Evolutionary conservation across 169 alveolate species (phyloP).

Genomic region (Plasmodium relictum): DNA sequence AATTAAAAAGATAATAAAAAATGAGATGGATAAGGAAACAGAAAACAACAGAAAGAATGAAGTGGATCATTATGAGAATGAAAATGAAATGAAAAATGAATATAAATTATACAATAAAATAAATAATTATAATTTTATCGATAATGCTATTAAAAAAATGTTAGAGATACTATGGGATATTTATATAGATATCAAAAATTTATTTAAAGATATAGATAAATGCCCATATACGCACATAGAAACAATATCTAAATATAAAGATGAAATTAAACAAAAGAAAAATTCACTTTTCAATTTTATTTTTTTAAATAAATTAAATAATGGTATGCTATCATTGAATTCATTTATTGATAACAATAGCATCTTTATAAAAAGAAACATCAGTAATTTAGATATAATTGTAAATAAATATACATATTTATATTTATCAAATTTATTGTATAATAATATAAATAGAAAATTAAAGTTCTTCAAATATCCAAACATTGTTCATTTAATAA

Average conservation of each 20-base stretch:
- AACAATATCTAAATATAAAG: conserved; percentile 67
- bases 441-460: background rate
- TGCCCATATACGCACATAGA: conserved; percentile 73
- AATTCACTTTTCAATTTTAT: conserved; percentile 35
- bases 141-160: conserved; percentile 25
- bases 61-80: background rate
- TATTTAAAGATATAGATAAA: conserved; percentile 66
- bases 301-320: conserved; percentile 17
- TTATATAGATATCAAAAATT: conserved; percentile 59
- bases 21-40: background rate
- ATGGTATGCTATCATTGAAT: background rate
- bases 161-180: conserved; percentile 72
- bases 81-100: background rate
- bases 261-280: conserved; percentile 60
- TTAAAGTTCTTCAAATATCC: conserved; percentile 1
- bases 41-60: background rate
- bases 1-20: conserved; percentile 24
- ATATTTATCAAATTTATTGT: conserved; percentile 22
- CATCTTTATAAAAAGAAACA: conserved; percentile 33
- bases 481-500: conserved; percentile 9
- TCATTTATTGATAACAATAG: conserved; percentile 17
- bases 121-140: background rate
- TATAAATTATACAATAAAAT: background rate
- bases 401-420: conserved; percentile 38
- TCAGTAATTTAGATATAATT: conserved; percentile 47